phyloP scores from a whole-genome alignment of 306 rosid species.

The Dalbergia oliveri region DNA sequence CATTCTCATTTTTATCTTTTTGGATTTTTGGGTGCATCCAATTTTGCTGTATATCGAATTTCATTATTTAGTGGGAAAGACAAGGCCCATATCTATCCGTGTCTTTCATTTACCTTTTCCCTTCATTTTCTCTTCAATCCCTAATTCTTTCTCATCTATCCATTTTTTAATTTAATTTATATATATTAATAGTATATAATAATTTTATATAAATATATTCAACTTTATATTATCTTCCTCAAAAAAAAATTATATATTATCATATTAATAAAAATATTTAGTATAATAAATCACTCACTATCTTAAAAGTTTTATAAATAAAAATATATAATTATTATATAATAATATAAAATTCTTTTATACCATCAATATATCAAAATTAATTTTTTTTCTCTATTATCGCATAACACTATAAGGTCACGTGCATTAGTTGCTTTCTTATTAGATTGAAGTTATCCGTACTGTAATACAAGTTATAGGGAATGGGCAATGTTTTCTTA shows the following conservation, averaged over 20 bases:
- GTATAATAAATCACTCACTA: no score
- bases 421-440: not conserved
- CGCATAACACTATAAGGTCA: not conserved
- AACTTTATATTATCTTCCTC: no score
- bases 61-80: not conserved
- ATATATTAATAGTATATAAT: no score
- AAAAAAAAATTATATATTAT: no score
- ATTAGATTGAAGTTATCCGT: not conserved
- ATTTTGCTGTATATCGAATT: not conserved
- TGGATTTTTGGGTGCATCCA: not conserved
- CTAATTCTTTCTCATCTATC: not conserved
- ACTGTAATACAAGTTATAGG: not conserved
- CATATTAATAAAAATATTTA: no score
- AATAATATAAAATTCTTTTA: no score
- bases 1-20: constrained; percentile 32
- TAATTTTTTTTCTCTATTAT: not conserved
- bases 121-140: not conserved
- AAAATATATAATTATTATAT: no score
- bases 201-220: no score
- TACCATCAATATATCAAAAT: no score
- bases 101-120: not conserved
- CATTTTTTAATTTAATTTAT: no score
- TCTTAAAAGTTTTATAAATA: no score
- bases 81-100: not conserved
- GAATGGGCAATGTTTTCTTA: not conserved